These are phyloP conservation scores for Mycena pura DNA, from an alignment of 768 basidiomycete species.

Conservation along the genomic window DNA sequence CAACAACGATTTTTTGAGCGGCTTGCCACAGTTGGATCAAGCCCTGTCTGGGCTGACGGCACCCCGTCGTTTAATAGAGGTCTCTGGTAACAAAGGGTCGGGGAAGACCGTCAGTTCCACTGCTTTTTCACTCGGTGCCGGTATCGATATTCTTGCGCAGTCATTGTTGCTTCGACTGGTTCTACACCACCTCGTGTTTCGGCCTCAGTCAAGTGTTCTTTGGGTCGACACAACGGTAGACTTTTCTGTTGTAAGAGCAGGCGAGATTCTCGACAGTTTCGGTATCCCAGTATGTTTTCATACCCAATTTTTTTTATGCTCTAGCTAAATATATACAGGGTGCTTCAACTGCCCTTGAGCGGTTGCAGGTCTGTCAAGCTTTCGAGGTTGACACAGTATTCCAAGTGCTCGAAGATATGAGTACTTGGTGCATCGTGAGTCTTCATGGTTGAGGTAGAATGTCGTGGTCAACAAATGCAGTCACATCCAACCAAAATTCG, in stretches of 20 bases:
- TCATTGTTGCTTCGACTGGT: conserved; percentile 65
- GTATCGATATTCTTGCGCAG: conserved; percentile 43
- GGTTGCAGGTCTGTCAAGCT: conserved; percentile 63
- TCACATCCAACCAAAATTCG: conserved; percentile 34
- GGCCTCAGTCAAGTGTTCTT: conserved; percentile 47
- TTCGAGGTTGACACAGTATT: conserved; percentile 65
- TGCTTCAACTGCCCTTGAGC: conserved; percentile 48
- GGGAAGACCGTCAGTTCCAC: conserved; percentile 69
- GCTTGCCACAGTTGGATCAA: conserved; percentile 57
- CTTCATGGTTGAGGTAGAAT: no score
- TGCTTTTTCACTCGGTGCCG: not conserved
- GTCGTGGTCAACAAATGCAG: no score
- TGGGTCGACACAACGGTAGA: conserved; percentile 82
- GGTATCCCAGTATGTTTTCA: conserved; percentile 32
- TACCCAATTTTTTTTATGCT: not conserved
- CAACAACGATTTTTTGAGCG: conserved; percentile 40
- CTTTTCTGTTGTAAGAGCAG: conserved; percentile 61
- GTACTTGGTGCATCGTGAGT: conserved; percentile 36
- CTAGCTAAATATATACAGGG: conserved; percentile 28
- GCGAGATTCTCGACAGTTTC: conserved; percentile 41
- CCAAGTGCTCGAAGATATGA: conserved; percentile 54
- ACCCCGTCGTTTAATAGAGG: conserved; percentile 60
- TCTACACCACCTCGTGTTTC: conserved; percentile 54
- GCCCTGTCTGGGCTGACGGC: conserved; percentile 58
- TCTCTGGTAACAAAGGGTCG: conserved; percentile 68